Base-by-base conservation (phyloP, 768 basidiomycete genomes). In the Hebeloma cylindrosporum region DNA sequence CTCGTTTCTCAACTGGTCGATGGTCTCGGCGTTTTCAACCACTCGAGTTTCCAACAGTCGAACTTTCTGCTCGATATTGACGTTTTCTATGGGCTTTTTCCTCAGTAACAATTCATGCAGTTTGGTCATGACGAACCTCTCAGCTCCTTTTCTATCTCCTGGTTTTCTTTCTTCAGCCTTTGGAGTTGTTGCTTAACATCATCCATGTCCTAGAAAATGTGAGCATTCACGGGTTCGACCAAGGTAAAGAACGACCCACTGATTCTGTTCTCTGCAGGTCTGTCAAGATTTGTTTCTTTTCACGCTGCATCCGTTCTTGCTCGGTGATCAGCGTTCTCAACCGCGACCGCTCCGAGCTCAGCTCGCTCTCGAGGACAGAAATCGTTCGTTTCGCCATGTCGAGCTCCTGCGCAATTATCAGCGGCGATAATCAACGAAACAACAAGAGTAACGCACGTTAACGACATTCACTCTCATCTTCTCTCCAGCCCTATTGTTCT, bases 1-100 rank as follows among this genome's bases (percentile, higher is more conserved):
- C 57, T 93, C 91, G 48, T 85, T 78, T 16, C 91, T 79, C 23
- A 93, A 69, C 22, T 85, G 79, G 20, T 88, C 80, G 36, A 92
- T 86, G 2, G 79, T 77, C 47, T 80, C 77, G 0, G 71, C 64
- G 46, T 90, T 93, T 62, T 87, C 84, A 8, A 74, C 64, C 8
- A 88, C 82, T 45, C 78, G 83, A 33, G 65, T 68, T 60, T 88
- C 83, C 9, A 91, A 73, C 13, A 80, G 65, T 10, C 84, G 79
- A 13, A 82, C 80, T 54, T 83, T 88, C 58, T 90, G 85, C 53
- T 90, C 90, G 2, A 72, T 79, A 14, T 75, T 84, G 27, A 71
- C 68, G 45, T 84, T 88, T 43, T 66, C 87, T 87, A 30, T 11
- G 21, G 13, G 26, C 5, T 14, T 9, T 9, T 26, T 34, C n/a